Percentiles rank a stretch among this genome's conserved stretches.
Evolutionary conservation across 208 protist genomes (phyloP).

Genomic region (Angomonas ambiguus): DNA sequence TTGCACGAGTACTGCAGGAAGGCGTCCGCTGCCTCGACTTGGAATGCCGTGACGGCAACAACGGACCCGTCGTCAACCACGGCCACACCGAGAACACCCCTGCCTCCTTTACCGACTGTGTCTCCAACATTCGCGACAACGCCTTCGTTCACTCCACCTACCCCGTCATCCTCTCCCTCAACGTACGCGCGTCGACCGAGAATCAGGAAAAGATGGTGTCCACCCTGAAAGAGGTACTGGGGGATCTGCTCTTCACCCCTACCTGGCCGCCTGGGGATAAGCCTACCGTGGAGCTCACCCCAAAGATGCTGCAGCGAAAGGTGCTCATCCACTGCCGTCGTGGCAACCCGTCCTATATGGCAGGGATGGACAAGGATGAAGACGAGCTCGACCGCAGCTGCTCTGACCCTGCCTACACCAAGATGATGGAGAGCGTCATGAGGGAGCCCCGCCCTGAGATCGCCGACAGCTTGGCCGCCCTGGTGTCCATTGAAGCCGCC

Average conservation of each 20-base stretch:
- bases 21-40: constrained; percentile 82
- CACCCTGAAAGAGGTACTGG: constrained; percentile 50
- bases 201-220: constrained; percentile 78
- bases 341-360: constrained; percentile 19
- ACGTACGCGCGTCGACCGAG: constrained; percentile 54
- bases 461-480: constrained; percentile 33
- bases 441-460: constrained; percentile 16
- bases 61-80: constrained; percentile 80
- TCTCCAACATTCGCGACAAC: constrained; percentile 54
- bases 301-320: constrained; percentile 43
- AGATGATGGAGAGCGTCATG: constrained; percentile 18
- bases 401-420: constrained; percentile 23
- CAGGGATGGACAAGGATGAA: constrained; percentile 38
- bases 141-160: constrained; percentile 61
- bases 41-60: constrained; percentile 77
- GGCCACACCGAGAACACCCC: constrained; percentile 73
- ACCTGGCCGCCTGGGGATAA: constrained; percentile 31
- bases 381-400: constrained; percentile 18
- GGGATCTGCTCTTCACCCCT: constrained; percentile 42
- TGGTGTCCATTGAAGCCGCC: constrained; percentile 61
- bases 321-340: constrained; percentile 66
- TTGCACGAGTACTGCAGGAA: constrained; percentile 58
- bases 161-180: constrained; percentile 79
- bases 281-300: constrained; percentile 41
- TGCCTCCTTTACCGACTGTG: constrained; percentile 56